phyloP scores from a whole-genome alignment of 768 basidiomycete species.

The Naganishia friedmannii region DNA sequence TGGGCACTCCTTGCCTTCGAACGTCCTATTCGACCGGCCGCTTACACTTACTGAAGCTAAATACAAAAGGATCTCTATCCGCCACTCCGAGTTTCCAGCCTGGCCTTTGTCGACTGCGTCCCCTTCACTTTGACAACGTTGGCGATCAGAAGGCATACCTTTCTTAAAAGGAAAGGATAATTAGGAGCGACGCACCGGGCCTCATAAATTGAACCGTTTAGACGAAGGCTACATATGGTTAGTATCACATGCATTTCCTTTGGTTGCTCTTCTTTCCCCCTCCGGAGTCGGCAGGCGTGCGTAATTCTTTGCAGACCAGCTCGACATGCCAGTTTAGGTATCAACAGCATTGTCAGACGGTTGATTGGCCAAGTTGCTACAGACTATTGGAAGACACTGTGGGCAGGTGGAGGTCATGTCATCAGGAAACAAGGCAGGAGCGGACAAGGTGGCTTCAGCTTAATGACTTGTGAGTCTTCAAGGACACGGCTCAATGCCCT shows the following conservation, averaged over 20 bases:
- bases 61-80: constrained; percentile 1
- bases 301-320: no score
- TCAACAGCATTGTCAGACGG: no score
- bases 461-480: neutral
- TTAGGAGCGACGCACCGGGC: neutral
- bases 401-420: neutral
- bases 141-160: neutral
- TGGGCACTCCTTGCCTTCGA: neutral
- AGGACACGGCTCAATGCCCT: no score
- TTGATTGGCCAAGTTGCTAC: neutral
- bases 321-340: no score
- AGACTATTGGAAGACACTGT: neutral
- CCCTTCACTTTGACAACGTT: neutral
- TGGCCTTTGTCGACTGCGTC: neutral
- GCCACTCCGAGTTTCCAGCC: neutral
- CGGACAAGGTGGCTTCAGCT: neutral
- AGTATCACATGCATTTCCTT: neutral
- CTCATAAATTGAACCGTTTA: neutral
- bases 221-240: neutral
- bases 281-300: neutral
- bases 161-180: neutral
- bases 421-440: neutral
- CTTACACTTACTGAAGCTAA: no score
- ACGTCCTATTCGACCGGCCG: no score
- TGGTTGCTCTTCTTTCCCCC: neutral